Evolutionary conservation across 192 early-diverging fungal species (phyloP).

Genomic region (Umbelopsis sp.): DNA sequence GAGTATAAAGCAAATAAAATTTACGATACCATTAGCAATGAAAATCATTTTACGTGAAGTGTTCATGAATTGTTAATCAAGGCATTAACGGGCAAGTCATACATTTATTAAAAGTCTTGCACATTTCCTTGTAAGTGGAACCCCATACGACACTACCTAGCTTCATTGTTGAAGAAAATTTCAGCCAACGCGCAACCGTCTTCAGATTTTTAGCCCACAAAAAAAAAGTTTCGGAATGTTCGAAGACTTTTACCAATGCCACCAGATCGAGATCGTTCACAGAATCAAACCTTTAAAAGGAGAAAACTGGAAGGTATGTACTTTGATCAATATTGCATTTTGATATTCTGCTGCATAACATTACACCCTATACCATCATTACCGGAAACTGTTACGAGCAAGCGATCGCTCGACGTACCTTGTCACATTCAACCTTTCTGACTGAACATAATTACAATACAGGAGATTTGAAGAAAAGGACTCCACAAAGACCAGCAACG

Average conservation of each 20-base stretch:
- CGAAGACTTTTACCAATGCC: not conserved
- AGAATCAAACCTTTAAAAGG: not conserved
- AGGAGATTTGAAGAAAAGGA: constrained; percentile 57
- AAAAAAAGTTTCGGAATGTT: too few species aligned
- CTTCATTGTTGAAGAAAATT: too few species aligned
- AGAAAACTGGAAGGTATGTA: not conserved
- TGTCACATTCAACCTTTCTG: not conserved
- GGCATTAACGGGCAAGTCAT: too few species aligned
- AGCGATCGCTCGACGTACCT: not conserved
- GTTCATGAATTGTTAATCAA: too few species aligned
- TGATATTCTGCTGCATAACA: not conserved
- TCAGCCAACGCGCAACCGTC: too few species aligned
- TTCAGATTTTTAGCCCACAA: too few species aligned
- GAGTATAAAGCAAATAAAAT: too few species aligned
- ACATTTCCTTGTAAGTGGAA: too few species aligned
- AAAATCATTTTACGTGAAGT: too few species aligned
- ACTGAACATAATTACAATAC: not conserved
- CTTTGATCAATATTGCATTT: not conserved
- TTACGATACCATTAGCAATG: too few species aligned
- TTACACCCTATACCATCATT: not conserved
- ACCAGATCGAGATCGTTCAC: not conserved
- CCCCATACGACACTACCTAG: too few species aligned
- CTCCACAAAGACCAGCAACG: constrained; percentile 63
- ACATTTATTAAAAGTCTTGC: too few species aligned
- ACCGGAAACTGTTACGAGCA: not conserved